Conservation (phyloP, 2,329 filamentous ascomycete genomes). For the Karstenula rhodostoma region DNA sequence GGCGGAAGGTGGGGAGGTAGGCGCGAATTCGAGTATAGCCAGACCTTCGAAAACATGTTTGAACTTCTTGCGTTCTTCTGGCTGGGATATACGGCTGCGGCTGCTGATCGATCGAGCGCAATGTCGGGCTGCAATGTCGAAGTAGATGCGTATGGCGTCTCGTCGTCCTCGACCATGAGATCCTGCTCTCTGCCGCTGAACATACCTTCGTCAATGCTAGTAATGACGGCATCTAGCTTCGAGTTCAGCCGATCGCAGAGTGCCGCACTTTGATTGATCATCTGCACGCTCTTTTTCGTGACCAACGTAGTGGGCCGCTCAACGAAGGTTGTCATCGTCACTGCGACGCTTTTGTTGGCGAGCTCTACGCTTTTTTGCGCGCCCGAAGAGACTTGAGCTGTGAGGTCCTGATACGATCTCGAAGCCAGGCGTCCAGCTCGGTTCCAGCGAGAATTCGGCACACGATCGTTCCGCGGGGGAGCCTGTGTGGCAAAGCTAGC, state of each 20-base stretch:
- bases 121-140: constrained; percentile 28
- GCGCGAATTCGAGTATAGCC: constrained; percentile 79
- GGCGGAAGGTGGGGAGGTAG: constrained; percentile 73
- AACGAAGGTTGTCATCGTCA: constrained; percentile 38
- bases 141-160: constrained; percentile 21
- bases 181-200: constrained; percentile 63
- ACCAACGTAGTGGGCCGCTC: constrained; percentile 40
- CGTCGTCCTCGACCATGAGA: constrained; percentile 47
- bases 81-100: neutral
- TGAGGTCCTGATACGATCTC: constrained; percentile 39
- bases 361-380: constrained; percentile 28
- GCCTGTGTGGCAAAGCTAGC: constrained; percentile 32
- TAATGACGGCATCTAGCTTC: constrained; percentile 73
- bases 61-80: constrained; percentile 29
- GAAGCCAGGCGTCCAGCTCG: constrained; percentile 40
- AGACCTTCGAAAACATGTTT: constrained; percentile 73
- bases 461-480: constrained; percentile 28
- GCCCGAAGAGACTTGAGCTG: constrained; percentile 28
- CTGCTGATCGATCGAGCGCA: constrained; percentile 14
- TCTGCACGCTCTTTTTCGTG: constrained; percentile 45
- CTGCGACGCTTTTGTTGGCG: constrained; percentile 27
- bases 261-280: constrained; percentile 51
- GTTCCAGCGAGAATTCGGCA: constrained; percentile 39
- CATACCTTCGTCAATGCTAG: constrained; percentile 72
- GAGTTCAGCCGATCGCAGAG: constrained; percentile 68